Evolutionary conservation across 2,329 filamentous ascomycete genomes (phyloP).

Genomic region (Zymoseptoria crescenta): DNA sequence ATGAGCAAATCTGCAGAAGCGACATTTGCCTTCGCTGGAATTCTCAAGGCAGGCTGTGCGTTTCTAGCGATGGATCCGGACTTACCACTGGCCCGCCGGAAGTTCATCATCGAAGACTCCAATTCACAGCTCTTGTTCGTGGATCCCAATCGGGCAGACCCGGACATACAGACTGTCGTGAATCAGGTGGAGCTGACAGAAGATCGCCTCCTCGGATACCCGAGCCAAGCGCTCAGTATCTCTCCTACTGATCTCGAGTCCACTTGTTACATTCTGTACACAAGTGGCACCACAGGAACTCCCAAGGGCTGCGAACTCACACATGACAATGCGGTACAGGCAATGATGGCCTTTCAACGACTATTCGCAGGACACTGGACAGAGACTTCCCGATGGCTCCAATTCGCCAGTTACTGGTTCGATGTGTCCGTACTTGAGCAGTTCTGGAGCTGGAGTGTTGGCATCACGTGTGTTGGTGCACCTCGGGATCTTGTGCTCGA

Average conservation of each 20-base stretch:
- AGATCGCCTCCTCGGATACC: slow-evolving; percentile 3
- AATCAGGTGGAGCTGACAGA: slow-evolving; percentile 13
- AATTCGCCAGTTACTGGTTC: slow-evolving; percentile 92
- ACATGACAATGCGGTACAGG: slow-evolving; percentile 81
- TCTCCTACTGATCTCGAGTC: slow-evolving; percentile 41
- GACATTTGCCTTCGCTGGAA: slow-evolving; percentile 72
- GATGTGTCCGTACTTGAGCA: slow-evolving; percentile 90
- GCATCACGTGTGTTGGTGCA: slow-evolving; percentile 74
- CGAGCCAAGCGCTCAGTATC: slow-evolving; percentile 30
- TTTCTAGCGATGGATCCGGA: slow-evolving; percentile 74
- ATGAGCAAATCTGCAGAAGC: slow-evolving; percentile 82
- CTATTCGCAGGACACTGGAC: slow-evolving; percentile 73
- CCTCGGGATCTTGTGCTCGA: slow-evolving; percentile 79
- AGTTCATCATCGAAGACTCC: slow-evolving; percentile 72
- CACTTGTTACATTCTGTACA: slow-evolving; percentile 78
- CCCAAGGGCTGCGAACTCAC: slow-evolving; percentile 85
- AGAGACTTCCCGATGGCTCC: slow-evolving; percentile 67
- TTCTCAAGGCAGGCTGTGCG: slow-evolving; percentile 72
- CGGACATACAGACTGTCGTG: slow-evolving; percentile 7
- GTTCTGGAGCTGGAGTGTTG: slow-evolving; percentile 91
- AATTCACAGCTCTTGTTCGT: slow-evolving; percentile 44
- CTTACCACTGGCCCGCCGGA: slow-evolving; percentile 63
- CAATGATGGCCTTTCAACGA: slow-evolving; percentile 76
- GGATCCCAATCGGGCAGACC: slow-evolving; percentile 20
- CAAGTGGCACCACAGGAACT: slow-evolving; percentile 76